Conservation (phyloP, 352 stramenopile species). For the Pythium grandisporangium region DNA sequence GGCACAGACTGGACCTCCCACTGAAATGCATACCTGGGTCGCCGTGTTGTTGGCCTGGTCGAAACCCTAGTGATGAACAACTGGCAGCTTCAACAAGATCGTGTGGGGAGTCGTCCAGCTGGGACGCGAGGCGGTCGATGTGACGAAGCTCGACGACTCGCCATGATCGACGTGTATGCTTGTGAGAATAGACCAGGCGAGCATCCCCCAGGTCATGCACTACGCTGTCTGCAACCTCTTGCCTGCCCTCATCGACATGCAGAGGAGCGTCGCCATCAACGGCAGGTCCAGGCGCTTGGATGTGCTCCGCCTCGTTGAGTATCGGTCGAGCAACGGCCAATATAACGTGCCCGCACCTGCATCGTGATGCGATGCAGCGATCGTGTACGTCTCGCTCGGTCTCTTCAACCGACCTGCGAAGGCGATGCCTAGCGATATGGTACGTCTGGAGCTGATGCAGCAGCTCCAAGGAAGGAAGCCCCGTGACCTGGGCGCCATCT, state of each 20-base stretch:
- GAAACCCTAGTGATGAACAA: too few species aligned
- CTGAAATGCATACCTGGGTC: too few species aligned
- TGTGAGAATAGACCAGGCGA: constrained; percentile 5
- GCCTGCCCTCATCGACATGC: not conserved
- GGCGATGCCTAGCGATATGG: not conserved
- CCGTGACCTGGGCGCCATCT: constrained; percentile 14
- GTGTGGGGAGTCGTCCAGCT: too few species aligned
- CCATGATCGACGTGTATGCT: constrained; percentile 18
- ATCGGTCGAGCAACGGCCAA: too few species aligned
- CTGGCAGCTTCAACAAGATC: too few species aligned
- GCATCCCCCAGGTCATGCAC: constrained; percentile 13
- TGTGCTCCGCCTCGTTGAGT: too few species aligned
- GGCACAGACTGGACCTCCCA: too few species aligned
- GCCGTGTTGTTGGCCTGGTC: too few species aligned
- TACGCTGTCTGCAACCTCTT: constrained; percentile 1
- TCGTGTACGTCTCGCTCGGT: constrained; percentile 7
- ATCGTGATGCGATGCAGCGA: constrained; percentile 15
- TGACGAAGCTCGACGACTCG: constrained; percentile 15
- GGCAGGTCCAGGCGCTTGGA: too few species aligned
- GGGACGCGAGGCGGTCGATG: constrained; percentile 22
- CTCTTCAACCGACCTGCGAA: not conserved
- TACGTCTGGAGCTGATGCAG: constrained; percentile 21
- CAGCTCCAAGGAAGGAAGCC: constrained; percentile 25
- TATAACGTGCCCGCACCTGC: too few species aligned
- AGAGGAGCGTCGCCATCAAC: not conserved